Base-by-base conservation (phyloP, 225 moss, liverwort and hornwort species). In the Rhytidiadelphus loreus region DNA sequence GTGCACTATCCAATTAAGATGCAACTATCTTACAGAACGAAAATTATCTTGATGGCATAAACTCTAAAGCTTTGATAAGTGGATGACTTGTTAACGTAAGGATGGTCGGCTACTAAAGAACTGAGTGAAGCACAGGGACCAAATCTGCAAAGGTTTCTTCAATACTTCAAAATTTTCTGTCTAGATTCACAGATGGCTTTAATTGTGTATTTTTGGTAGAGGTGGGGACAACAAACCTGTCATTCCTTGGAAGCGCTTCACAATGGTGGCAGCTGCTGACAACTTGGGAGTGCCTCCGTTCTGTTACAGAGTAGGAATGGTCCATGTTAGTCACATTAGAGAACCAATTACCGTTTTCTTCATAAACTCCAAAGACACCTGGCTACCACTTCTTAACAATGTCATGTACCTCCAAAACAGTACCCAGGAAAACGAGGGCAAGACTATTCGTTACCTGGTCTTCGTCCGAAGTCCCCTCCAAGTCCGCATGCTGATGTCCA, bases 221-320 rank as follows among this genome's bases (percentile, higher is more conserved):
- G 72, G 44, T 60, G 44, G 33, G 43, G 23, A 21, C 19, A 86
- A 83, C 63, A 44, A 77, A 92, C 93, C 86, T 88, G 97, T 92
- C 81, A 97, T 95, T 25, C 93, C 99, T 52, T 97, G 99, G 77
- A 99, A 93, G 80, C 99, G 96, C 90, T 96, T 99, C 85, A 97
- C 95, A 71, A 99, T 94, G 35, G 92, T 95, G 85, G 96, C 97
- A 80, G 98, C 98, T 30, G 96, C 88, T 70, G 97, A 96, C 65
- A 96, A 81, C 91, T 97, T 99, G 63, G 89, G 85, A 73, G 91
- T 88, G 72, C 92, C 95, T 90, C 89, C 93, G 87, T 95, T 92
- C 98, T 97, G 91, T 80, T 68, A 87, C 37, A 30, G 41, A n/a
- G 70, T 22, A 82, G 70, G 33, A 83, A 81, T 77, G 69, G 62